Evolutionary conservation across 2,329 filamentous ascomycete genomes (phyloP).

Genomic region (Colletotrichum lindemuthianum): DNA sequence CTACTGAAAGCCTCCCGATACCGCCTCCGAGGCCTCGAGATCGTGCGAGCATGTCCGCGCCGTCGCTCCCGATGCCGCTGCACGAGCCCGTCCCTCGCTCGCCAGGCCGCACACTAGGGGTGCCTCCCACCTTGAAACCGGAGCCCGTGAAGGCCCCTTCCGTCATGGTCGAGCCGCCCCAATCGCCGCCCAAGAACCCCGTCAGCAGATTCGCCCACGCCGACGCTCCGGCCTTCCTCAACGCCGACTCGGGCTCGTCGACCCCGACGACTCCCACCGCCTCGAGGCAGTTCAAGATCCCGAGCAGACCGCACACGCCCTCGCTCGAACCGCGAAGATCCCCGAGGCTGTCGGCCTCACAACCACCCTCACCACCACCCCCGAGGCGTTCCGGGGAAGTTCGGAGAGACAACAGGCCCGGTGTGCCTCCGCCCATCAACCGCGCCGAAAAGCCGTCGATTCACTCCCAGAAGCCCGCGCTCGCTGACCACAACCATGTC

Average conservation of each 20-base stretch:
- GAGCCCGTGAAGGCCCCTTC: constrained; percentile 63
- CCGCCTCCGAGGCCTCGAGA: constrained; percentile 40
- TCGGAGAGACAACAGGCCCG: constrained; percentile 56
- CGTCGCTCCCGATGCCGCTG: constrained; percentile 38
- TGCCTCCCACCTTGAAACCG: constrained; percentile 56
- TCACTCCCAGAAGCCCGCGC: constrained; percentile 40
- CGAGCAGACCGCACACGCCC: constrained; percentile 66
- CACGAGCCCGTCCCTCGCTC: constrained; percentile 37
- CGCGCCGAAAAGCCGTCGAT: constrained; percentile 74
- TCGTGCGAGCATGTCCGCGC: constrained; percentile 33
- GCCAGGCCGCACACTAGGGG: constrained; percentile 52
- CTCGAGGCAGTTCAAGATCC: constrained; percentile 60
- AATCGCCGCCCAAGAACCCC: constrained; percentile 69
- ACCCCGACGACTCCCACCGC: constrained; percentile 53
- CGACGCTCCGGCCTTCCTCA: constrained; percentile 58
- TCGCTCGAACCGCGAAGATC: constrained; percentile 58
- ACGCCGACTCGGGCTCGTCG: constrained; percentile 56
- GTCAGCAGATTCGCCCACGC: constrained; percentile 46
- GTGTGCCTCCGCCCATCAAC: constrained; percentile 79
- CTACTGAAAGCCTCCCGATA: constrained; percentile 48
- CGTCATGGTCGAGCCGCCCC: constrained; percentile 75
- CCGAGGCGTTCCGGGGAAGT: constrained; percentile 70
- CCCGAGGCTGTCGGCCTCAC: constrained; percentile 57
- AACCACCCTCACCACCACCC: constrained; percentile 71
- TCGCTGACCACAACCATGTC: constrained; percentile 38